A percentile compares a stretch with the other conserved stretches of the same genome.
phyloP scores from a whole-genome alignment of 306 rosid genomes.

The Sphenostylis stenocarpa region DNA sequence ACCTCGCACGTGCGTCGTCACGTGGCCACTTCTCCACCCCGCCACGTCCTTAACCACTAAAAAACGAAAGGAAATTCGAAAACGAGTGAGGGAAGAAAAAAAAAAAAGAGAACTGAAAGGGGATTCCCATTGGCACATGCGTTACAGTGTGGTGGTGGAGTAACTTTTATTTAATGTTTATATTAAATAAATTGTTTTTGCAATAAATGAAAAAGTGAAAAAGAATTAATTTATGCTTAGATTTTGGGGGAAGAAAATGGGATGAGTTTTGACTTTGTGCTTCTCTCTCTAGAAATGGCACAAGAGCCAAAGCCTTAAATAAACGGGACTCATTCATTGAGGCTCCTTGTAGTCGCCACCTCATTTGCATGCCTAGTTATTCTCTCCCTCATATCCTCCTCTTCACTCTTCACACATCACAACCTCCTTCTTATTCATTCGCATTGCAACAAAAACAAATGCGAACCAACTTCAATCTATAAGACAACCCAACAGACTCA shows the following conservation, averaged over 20 bases:
- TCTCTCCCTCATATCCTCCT: not conserved
- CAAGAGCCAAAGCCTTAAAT: constrained; percentile 31
- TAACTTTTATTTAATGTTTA: not conserved
- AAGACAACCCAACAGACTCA: too few relatives aligned
- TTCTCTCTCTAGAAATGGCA: constrained; percentile 13
- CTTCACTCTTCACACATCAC: not conserved
- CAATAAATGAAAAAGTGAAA: not conserved
- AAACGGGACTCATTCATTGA: constrained; percentile 33
- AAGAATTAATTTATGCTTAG: not conserved
- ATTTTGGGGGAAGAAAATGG: constrained; percentile 18
- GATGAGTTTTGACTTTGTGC: constrained; percentile 34
- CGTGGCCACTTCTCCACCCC: constrained; percentile 10
- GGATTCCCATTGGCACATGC: too few relatives aligned
- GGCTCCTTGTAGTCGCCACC: constrained; percentile 29
- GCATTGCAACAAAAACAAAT: not conserved
- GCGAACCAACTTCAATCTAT: too few relatives aligned
- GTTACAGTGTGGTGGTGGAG: too few relatives aligned
- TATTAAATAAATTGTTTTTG: not conserved
- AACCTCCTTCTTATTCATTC: not conserved
- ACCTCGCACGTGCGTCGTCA: constrained; percentile 48
- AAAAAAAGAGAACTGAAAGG: too few relatives aligned
- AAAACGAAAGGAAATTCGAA: too few relatives aligned
- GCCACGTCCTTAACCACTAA: too few relatives aligned
- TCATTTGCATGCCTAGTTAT: constrained; percentile 40
- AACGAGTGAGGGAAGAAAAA: too few relatives aligned